Percentiles rank a stretch among this genome's conserved stretches.
Conservation (phyloP, 2,329 filamentous ascomycete genomes). For the Bipolaris gigantea region DNA sequence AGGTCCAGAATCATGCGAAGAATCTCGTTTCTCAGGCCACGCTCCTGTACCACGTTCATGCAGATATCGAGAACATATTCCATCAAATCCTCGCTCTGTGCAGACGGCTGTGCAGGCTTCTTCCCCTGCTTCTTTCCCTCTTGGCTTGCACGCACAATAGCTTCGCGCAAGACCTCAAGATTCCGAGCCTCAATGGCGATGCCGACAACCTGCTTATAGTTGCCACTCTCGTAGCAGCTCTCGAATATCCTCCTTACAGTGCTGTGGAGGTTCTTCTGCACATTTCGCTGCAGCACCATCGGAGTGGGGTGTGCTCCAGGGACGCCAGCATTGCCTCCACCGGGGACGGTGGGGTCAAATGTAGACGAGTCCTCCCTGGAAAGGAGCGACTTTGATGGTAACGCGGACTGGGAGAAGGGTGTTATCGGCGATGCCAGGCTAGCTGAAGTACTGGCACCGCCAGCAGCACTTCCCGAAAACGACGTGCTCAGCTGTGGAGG, state of each 20-base stretch:
- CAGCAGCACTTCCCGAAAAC: conserved; percentile 69
- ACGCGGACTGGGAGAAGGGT: conserved; percentile 89
- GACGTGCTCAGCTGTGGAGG: conserved; percentile 76
- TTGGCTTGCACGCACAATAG: conserved; percentile 86
- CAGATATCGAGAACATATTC: conserved; percentile 95
- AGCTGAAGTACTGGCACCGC: conserved; percentile 66
- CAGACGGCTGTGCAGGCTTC: conserved; percentile 56
- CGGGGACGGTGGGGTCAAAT: conserved; percentile 59
- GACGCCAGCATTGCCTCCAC: conserved; percentile 59
- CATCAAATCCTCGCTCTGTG: conserved; percentile 86
- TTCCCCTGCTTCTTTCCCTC: conserved; percentile 73
- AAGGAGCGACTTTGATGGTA: conserved; percentile 93
- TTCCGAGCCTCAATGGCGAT: conserved; percentile 96
- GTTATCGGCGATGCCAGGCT: conserved; percentile 83
- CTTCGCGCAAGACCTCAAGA: conserved; percentile 79
- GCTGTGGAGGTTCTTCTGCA: conserved; percentile 76
- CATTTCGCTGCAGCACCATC: conserved; percentile 70
- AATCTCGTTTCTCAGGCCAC: conserved; percentile 80
- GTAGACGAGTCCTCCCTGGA: conserved; percentile 73
- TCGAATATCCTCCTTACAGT: conserved; percentile 91
- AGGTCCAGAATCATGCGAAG: conserved; percentile 89
- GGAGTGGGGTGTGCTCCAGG: conserved; percentile 58
- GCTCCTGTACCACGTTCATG: conserved; percentile 97
- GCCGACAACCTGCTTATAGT: conserved; percentile 93
- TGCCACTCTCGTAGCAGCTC: conserved; percentile 79